Evolutionary conservation across 2,329 filamentous ascomycete species (phyloP).

Genomic region (Kalaharituber pfeilii): DNA sequence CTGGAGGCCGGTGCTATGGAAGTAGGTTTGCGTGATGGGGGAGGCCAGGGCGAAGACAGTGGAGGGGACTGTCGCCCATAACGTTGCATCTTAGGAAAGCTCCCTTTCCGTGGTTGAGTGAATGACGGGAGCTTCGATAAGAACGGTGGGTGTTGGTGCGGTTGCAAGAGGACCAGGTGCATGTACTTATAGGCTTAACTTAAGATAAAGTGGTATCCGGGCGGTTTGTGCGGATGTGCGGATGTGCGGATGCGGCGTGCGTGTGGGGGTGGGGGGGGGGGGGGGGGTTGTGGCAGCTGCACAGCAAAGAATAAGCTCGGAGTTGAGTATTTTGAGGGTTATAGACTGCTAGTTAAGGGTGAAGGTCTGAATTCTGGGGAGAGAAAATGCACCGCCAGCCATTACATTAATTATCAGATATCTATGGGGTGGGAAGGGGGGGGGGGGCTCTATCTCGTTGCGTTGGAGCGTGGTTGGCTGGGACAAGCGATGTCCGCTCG

Average conservation of each 20-base stretch:
- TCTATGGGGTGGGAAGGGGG: background rate
- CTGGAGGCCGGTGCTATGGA: background rate
- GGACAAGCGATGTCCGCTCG: too few species aligned
- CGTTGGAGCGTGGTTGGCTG: too few species aligned
- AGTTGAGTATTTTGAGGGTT: background rate
- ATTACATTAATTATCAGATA: background rate
- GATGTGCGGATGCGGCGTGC: too few species aligned
- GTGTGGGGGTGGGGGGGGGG: too few species aligned
- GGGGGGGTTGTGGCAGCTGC: background rate
- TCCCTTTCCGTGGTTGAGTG: background rate
- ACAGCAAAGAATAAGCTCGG: background rate
- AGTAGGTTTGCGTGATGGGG: background rate
- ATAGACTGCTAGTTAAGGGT: background rate
- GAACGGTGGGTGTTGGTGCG: too few species aligned
- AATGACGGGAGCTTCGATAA: too few species aligned
- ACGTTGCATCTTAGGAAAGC: background rate
- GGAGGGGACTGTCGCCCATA: slow-evolving; percentile 1
- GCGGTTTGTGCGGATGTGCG: too few species aligned
- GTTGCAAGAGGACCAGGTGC: background rate
- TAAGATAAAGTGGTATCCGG: too few species aligned
- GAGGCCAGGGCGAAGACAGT: background rate
- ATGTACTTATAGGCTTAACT: background rate
- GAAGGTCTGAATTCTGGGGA: background rate
- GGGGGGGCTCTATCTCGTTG: too few species aligned
- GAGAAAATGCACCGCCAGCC: background rate